phyloP scores from a whole-genome alignment of 768 basidiomycete genomes.

The Neoboletus magnificus region DNA sequence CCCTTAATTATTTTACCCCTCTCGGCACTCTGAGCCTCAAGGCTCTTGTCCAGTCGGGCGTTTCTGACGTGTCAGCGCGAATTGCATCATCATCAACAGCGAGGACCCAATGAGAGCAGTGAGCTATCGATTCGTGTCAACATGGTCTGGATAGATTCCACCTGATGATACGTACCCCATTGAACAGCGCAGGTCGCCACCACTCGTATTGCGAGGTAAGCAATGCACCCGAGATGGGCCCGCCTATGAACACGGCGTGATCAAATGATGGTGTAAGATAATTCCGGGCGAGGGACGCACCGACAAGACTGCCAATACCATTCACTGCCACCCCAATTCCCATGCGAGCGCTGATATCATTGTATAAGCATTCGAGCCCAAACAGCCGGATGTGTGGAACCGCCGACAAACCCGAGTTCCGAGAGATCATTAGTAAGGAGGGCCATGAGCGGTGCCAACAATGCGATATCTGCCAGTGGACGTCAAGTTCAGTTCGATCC shows the following conservation, averaged over 20 bases:
- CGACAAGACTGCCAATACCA: slow-evolving; percentile 20
- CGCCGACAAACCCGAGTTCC: slow-evolving; percentile 46
- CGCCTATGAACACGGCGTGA: slow-evolving; percentile 33
- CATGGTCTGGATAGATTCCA: not conserved
- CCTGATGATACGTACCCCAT: slow-evolving; percentile 34
- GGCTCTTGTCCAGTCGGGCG: not conserved
- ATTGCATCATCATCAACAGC: slow-evolving; percentile 6
- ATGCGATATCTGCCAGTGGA: slow-evolving; percentile 31
- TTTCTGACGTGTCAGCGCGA: slow-evolving; percentile 2
- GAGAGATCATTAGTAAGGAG: slow-evolving; percentile 42
- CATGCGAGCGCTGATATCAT: slow-evolving; percentile 24
- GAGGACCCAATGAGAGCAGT: slow-evolving; percentile 2
- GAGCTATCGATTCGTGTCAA: slow-evolving; percentile 6
- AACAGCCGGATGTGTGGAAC: not conserved
- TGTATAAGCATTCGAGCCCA: not conserved
- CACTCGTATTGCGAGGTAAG: slow-evolving; percentile 50
- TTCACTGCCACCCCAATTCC: slow-evolving; percentile 12
- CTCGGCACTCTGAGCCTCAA: not conserved
- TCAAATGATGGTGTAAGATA: not conserved
- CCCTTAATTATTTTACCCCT: not conserved
- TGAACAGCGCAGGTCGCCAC: slow-evolving; percentile 54
- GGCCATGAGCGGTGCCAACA: slow-evolving; percentile 42
- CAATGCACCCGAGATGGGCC: slow-evolving; percentile 57
- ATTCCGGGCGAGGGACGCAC: slow-evolving; percentile 8
- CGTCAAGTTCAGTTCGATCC: not conserved